A percentile compares a stretch with the other conserved stretches of the same genome.
phyloP scores from a whole-genome alignment of 305 asterid genomes.

The Fraxinus floribunda region DNA sequence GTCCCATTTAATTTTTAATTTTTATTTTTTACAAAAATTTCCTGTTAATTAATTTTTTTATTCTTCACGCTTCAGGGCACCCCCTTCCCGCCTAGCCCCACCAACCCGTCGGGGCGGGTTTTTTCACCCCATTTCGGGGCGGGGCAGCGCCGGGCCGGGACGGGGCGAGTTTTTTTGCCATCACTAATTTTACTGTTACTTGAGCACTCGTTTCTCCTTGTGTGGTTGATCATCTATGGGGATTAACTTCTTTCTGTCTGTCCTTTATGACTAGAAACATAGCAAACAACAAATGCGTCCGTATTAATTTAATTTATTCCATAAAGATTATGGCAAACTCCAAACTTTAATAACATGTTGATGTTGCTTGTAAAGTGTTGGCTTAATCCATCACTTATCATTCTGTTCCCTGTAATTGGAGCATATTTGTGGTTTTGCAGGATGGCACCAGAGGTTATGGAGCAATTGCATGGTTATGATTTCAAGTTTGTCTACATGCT shows the following conservation, averaged over 20 bases:
- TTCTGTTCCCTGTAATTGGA: conserved; percentile 17
- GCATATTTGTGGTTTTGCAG: conserved; percentile 41
- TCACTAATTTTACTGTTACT: neutral
- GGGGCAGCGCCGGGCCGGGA: too few species aligned
- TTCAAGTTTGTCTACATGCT: conserved; percentile 65
- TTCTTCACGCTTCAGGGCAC: too few species aligned
- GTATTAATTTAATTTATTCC: neutral
- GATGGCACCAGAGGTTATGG: conserved; percentile 99
- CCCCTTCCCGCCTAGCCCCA: too few species aligned
- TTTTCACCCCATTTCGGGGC: too few species aligned
- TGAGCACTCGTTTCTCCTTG: neutral
- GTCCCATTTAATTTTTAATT: too few species aligned
- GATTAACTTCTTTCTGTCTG: neutral
- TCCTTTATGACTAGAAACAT: conserved; percentile 13
- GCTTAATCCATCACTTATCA: conserved; percentile 15
- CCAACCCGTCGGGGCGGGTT: too few species aligned
- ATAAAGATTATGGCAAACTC: neutral
- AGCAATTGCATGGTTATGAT: conserved; percentile 92
- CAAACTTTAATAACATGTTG: neutral
- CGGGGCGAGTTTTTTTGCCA: too few species aligned
- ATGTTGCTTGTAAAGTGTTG: conserved; percentile 11
- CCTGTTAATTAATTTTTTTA: too few species aligned
- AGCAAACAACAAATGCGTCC: neutral
- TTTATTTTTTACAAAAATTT: too few species aligned
- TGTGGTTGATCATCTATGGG: neutral